Percentiles rank a stretch among this genome's conserved stretches.
These are phyloP conservation scores for Candida sphagnicola DNA, from an alignment of 805 yeast genomes.

Conservation along the genomic window DNA sequence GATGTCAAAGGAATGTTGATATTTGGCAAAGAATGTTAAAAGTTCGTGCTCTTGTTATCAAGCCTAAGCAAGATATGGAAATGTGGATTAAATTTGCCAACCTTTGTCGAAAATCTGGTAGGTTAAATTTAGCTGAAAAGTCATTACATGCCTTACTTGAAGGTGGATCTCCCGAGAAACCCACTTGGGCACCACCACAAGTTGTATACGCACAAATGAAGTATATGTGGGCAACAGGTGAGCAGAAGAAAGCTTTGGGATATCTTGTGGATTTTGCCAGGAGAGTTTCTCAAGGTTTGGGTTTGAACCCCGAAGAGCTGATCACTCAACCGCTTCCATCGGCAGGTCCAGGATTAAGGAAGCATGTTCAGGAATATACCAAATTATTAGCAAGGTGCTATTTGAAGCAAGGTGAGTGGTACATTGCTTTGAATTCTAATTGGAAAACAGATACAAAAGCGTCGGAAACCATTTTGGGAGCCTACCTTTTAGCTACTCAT, in stretches of 20 bases:
- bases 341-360: slow-evolving; percentile 63
- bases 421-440: slow-evolving; percentile 68
- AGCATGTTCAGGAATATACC: slow-evolving; percentile 79
- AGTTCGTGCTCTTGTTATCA: slow-evolving; percentile 87
- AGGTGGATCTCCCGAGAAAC: slow-evolving; percentile 57
- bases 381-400: slow-evolving; percentile 88
- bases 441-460: slow-evolving; percentile 65
- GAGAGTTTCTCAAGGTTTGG: slow-evolving; percentile 82
- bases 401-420: slow-evolving; percentile 98
- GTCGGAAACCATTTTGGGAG: slow-evolving; percentile 83
- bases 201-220: slow-evolving; percentile 96
- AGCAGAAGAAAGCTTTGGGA: slow-evolving; percentile 77
- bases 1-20: slow-evolving; percentile 95
- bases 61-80: slow-evolving; percentile 94
- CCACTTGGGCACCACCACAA: slow-evolving; percentile 89
- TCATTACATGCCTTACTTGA: slow-evolving; percentile 78
- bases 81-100: slow-evolving; percentile 99
- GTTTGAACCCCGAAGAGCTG: slow-evolving; percentile 81
- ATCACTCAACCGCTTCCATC: slow-evolving; percentile 83
- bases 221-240: slow-evolving; percentile 95
- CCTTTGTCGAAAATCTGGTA: slow-evolving; percentile 88
- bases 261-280: slow-evolving; percentile 89
- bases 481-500: slow-evolving; percentile 90
- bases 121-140: slow-evolving; percentile 89
- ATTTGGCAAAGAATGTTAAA: slow-evolving; percentile 97